A percentile compares a stretch with the other conserved stretches of the same genome.
Evolutionary conservation across 2,329 filamentous ascomycete species (phyloP).

Genomic region (Fusarium sarcochroum): DNA sequence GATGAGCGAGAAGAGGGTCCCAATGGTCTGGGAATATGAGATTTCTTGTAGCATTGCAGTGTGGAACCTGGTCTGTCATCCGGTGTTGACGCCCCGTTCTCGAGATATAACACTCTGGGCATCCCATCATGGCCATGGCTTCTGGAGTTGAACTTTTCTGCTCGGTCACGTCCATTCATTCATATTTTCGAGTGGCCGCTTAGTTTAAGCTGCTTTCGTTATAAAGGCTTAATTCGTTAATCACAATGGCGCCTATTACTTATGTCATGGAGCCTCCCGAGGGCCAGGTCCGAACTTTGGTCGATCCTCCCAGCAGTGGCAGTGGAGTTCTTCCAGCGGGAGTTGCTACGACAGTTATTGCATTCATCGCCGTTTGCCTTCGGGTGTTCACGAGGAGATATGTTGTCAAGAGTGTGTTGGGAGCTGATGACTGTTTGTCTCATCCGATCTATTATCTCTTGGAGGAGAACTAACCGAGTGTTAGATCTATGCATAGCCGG

Average conservation of each 20-base stretch:
- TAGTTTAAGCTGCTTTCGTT: constrained; percentile 1
- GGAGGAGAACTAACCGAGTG: neutral
- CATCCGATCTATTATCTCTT: neutral
- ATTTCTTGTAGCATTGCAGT: constrained; percentile 16
- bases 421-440: constrained; percentile 49
- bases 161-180: constrained; percentile 22
- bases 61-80: constrained; percentile 24
- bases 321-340: constrained; percentile 42
- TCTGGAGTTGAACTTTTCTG: constrained; percentile 3
- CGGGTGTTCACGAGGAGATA: constrained; percentile 49
- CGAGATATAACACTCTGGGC: constrained; percentile 36
- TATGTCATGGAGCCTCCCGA: constrained; percentile 48
- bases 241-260: constrained; percentile 72
- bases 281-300: constrained; percentile 43
- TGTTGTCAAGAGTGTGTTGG: constrained; percentile 47
- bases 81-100: constrained; percentile 14
- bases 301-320: constrained; percentile 43
- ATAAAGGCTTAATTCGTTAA: neutral
- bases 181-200: constrained; percentile 17
- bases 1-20: constrained; percentile 6
- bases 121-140: constrained; percentile 15
- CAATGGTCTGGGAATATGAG: constrained; percentile 17
- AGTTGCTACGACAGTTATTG: constrained; percentile 43
- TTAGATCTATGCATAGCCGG: constrained; percentile 47
- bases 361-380: constrained; percentile 42